Conservation (phyloP, 352 stramenopile species). For the Globisporangium acanthophoron region DNA sequence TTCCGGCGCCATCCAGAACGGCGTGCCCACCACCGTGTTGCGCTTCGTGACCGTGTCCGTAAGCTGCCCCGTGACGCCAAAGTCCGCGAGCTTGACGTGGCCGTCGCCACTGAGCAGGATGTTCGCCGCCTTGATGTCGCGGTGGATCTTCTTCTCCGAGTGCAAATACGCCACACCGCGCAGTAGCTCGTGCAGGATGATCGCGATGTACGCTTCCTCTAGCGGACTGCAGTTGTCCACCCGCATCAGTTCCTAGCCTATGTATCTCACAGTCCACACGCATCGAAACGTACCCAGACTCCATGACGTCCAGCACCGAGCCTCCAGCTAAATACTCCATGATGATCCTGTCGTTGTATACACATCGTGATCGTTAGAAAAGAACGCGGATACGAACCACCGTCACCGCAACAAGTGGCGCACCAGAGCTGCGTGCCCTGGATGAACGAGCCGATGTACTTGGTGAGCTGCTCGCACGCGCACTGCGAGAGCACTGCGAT, state of each 20-base stretch:
- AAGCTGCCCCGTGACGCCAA: constrained; percentile 91
- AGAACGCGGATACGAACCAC: not conserved
- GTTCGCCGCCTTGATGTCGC: constrained; percentile 81
- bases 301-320: constrained; percentile 88
- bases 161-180: constrained; percentile 71
- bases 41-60: constrained; percentile 97
- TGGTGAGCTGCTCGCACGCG: constrained; percentile 85
- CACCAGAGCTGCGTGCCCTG: constrained; percentile 77
- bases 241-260: not conserved
- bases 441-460: constrained; percentile 87
- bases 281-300: constrained; percentile 32
- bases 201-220: constrained; percentile 77
- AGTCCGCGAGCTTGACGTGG: constrained; percentile 77
- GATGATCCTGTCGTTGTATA: constrained; percentile 70
- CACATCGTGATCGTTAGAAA: not conserved
- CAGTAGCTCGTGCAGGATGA: constrained; percentile 76
- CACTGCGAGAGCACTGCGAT: constrained; percentile 89
- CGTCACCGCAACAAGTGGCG: not conserved
- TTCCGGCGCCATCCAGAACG: constrained; percentile 97
- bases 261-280: not conserved
- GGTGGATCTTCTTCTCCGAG: constrained; percentile 82
- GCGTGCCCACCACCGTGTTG: constrained; percentile 96
- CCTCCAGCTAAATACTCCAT: constrained; percentile 93
- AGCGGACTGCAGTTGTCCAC: constrained; percentile 34
- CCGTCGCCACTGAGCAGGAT: constrained; percentile 75